These are phyloP conservation scores for Ganoderma multipileum DNA, from an alignment of 1,284 basidiomycete species.

Conservation along the genomic window DNA sequence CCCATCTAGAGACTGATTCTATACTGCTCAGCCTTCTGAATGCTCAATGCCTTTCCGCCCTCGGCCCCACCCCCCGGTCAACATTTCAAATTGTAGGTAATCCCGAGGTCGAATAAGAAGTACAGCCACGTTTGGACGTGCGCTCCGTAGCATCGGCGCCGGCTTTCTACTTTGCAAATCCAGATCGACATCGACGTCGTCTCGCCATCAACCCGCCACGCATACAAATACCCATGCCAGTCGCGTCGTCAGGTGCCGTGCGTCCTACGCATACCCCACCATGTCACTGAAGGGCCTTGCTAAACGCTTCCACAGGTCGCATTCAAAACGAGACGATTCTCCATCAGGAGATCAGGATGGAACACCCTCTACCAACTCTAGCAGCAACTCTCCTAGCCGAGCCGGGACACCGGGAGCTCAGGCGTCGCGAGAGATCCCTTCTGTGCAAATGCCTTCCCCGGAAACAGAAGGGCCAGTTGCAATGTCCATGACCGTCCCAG, in stretches of 20 bases:
- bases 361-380: background rate
- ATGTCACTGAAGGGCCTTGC: background rate
- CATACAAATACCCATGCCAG: background rate
- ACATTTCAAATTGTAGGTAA: slow-evolving; percentile 2
- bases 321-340: background rate
- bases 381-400: background rate
- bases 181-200: background rate
- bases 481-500: slow-evolving; percentile 2
- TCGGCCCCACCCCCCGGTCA: no score
- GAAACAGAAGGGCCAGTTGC: background rate
- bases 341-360: background rate
- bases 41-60: no score
- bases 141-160: background rate
- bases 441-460: background rate
- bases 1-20: no score
- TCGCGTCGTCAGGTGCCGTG: background rate
- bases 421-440: background rate
- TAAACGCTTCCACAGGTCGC: slow-evolving; percentile 6
- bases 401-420: background rate
- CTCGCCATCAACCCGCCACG: background rate
- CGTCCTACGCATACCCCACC: background rate
- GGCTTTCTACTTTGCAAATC: background rate
- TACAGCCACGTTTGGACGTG: background rate
- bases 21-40: no score
- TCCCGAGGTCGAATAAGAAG: background rate